Evolutionary conservation across 2,329 filamentous ascomycete species (phyloP).

Genomic region (Hypoxylon sp.): DNA sequence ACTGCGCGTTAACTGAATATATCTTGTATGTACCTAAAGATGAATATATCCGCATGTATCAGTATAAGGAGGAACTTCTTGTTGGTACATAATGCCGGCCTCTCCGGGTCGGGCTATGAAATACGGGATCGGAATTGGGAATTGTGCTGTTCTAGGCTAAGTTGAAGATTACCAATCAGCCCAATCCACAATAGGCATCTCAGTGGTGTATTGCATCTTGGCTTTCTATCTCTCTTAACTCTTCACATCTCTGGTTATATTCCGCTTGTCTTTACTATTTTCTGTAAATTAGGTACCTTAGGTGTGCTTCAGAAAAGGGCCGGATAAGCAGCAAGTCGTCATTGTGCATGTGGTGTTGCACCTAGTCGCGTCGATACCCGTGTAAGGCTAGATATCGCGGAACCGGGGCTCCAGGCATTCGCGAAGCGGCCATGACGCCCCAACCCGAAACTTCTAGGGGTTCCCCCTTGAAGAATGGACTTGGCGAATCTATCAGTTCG

Average conservation of each 20-base stretch:
- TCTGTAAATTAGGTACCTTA: too few relatives aligned
- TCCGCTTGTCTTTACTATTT: background rate
- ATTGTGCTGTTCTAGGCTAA: constrained; percentile 6
- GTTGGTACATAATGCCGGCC: too few relatives aligned
- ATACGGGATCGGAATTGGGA: background rate
- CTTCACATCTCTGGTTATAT: background rate
- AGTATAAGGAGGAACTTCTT: too few relatives aligned
- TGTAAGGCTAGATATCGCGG: constrained; percentile 11
- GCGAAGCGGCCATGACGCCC: constrained; percentile 26
- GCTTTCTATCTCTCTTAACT: background rate
- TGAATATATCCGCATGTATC: background rate
- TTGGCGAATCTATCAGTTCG: constrained; percentile 17
- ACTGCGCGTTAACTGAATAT: background rate
- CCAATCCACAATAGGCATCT: constrained; percentile 23
- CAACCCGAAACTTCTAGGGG: constrained; percentile 21
- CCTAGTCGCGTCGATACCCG: background rate
- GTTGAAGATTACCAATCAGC: constrained; percentile 35
- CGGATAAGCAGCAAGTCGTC: background rate
- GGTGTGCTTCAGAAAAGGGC: background rate
- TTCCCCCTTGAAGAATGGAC: constrained; percentile 8
- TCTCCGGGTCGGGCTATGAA: too few relatives aligned
- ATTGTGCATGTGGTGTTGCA: background rate
- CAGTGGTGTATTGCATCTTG: constrained; percentile 21
- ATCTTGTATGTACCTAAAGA: background rate
- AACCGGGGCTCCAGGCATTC: constrained; percentile 4